Conservation (phyloP, 441 rosid species). For the Eutrema salsugineum region DNA sequence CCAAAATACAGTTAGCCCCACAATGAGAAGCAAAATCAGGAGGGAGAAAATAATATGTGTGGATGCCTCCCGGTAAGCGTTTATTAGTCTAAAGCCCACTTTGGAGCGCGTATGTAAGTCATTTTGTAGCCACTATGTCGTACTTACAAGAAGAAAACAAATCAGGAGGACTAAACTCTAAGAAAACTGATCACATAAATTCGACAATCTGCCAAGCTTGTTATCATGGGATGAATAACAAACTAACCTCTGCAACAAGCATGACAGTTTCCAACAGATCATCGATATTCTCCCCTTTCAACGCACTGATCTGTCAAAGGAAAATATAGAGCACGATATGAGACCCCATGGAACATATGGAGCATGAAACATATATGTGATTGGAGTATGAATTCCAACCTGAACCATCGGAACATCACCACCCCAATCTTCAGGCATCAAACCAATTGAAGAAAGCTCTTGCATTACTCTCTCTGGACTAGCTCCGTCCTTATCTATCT, state of each 20-base stretch:
- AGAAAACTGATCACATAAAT: not conserved
- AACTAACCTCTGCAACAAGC: slow-evolving; percentile 98
- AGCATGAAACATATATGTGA: slow-evolving; percentile 22
- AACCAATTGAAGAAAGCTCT: slow-evolving; percentile 90
- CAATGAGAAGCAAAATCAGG: slow-evolving; percentile 12
- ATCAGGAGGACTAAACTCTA: not conserved
- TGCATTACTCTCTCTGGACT: slow-evolving; percentile 97
- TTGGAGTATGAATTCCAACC: slow-evolving; percentile 40
- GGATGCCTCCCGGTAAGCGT: not conserved
- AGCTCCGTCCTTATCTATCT: slow-evolving; percentile 98
- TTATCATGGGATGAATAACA: slow-evolving; percentile 5
- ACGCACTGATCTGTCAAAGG: slow-evolving; percentile 85
- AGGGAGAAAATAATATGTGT: not conserved
- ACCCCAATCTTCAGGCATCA: slow-evolving; percentile 99
- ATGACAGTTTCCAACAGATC: slow-evolving; percentile 91
- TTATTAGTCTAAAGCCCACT: not conserved
- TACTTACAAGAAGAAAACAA: not conserved
- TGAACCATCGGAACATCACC: slow-evolving; percentile 97
- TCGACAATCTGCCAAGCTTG: not conserved
- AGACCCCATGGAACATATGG: slow-evolving; percentile 14
- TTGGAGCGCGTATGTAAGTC: not conserved
- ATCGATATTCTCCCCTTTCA: slow-evolving; percentile 82
- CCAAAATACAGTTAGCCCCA: slow-evolving; percentile 25
- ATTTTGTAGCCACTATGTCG: slow-evolving; percentile 4
- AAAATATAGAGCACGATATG: slow-evolving; percentile 22